Evolutionary conservation across 306 rosid genomes (phyloP).

Genomic region (Astragalus glycyphyllos): DNA sequence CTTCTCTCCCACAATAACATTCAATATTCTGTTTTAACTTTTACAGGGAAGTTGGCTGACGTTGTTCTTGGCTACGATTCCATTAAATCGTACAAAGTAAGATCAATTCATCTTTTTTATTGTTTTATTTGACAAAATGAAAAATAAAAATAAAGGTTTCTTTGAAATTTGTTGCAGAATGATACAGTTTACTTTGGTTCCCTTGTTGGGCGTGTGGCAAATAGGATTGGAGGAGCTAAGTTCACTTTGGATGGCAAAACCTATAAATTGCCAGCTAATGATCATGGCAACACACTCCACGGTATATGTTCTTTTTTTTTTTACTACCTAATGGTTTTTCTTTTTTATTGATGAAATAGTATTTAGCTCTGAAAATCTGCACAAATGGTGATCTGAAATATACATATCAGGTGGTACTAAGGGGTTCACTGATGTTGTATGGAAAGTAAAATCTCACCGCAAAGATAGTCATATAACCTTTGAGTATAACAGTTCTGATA

Average conservation of each 20-base stretch:
- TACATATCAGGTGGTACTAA: conserved; percentile 65
- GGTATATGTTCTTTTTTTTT: too few relatives aligned
- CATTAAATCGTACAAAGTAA: conserved; percentile 41
- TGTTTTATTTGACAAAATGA: background rate
- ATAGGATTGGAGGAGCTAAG: conserved; percentile 53
- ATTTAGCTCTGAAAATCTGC: background rate
- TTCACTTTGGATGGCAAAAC: conserved; percentile 49
- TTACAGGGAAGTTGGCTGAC: conserved; percentile 46
- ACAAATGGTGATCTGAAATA: too few relatives aligned
- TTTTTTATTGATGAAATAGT: too few relatives aligned
- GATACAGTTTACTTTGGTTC: conserved; percentile 49
- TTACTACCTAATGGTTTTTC: too few relatives aligned
- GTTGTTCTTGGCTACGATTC: conserved; percentile 52
- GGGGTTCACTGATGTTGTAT: conserved; percentile 66
- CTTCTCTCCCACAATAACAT: background rate
- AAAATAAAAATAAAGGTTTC: too few relatives aligned
- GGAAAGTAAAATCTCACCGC: conserved; percentile 52
- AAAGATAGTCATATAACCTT: conserved; percentile 59
- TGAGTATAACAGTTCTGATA: conserved; percentile 56
- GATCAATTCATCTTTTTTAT: conserved; percentile 12
- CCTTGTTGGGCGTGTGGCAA: conserved; percentile 55
- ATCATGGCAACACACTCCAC: conserved; percentile 51
- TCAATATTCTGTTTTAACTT: background rate
- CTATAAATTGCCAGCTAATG: conserved; percentile 52
- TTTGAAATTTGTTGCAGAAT: conserved; percentile 42